Evolutionary conservation across 1,284 basidiomycete genomes (phyloP), one percentile per base, ranked within the genome.

Genomic region (Hymenochaete sp.): DNA sequence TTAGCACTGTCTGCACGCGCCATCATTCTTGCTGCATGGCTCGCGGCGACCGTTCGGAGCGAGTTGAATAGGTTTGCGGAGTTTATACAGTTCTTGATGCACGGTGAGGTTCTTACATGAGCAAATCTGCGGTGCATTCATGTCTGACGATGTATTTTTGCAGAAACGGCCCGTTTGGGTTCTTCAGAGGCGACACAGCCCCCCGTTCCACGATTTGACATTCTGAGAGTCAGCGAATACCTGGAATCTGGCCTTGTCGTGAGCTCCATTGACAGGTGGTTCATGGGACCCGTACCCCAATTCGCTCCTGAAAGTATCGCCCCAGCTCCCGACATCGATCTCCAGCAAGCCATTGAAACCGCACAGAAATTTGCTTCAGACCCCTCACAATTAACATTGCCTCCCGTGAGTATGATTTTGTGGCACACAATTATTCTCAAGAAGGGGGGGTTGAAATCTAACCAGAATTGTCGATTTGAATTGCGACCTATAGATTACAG

Each of bases 161-260:
- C 52, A 65, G 62, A 65, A 47, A 59, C 50, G n/a, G 35, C n/a
- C 24, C 44, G 44, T 22, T 37, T 50, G 3, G 46, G 38, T 46
- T 19, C 44, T 37, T 19, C 14, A n/a, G 14, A 35, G 13, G 19
- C 48, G n/a, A 40, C 45, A 9, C 26, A 38, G 33, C 21, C 38
- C 11, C 38, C 31, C 53, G 67, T 69, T 38, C 70, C 77, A 47
- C 74, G 75, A 44, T 78, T 85, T 58, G 86, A 89, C 60, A 72
- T 82, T 51, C 67, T 89, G 45, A 82, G 87, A 67, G 86, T 84
- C 41, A 83, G 83, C 59, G 76, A 78, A 52, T 89, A 89, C 59
- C 67, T 89, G 55, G 77, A 75, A 55, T 74, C 75, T 37, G 82
- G 85, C 40, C 71, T 89, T 39, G 67, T 72, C 46, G 66, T 67